Conservation (phyloP, 2,329 filamentous ascomycete genomes). For the Clonostachys sp. region DNA sequence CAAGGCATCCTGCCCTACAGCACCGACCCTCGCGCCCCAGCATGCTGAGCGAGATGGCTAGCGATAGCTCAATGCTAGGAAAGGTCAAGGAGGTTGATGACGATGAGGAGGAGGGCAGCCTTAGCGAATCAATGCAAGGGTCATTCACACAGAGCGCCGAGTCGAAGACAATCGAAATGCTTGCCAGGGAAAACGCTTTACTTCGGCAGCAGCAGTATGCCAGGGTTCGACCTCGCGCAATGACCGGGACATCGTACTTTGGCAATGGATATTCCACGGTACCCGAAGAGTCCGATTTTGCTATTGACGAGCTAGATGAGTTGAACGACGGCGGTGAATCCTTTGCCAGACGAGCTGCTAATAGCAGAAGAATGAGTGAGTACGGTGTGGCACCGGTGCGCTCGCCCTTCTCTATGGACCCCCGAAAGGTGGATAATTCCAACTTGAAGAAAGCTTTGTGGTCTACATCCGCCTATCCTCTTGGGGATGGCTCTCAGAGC, state of each 20-base stretch:
- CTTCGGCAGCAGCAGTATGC: constrained; percentile 48
- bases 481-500: constrained; percentile 64
- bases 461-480: constrained; percentile 66
- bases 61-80: constrained; percentile 54
- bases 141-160: constrained; percentile 50
- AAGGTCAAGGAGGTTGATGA: constrained; percentile 70
- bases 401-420: neutral
- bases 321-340: constrained; percentile 43
- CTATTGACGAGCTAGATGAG: constrained; percentile 70
- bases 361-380: constrained; percentile 39
- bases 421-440: constrained; percentile 48
- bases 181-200: constrained; percentile 59
- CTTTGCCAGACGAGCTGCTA: constrained; percentile 38
- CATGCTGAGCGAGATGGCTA: constrained; percentile 70
- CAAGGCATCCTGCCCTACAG: constrained; percentile 64
- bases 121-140: constrained; percentile 41
- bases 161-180: constrained; percentile 58
- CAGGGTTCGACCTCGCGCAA: constrained; percentile 53
- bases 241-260: constrained; percentile 48
- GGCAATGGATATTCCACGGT: constrained; percentile 53
- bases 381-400: neutral
- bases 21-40: constrained; percentile 77
- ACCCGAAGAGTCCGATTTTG: constrained; percentile 64
- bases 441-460: constrained; percentile 62
- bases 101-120: constrained; percentile 51